Conservation (phyloP, 2,329 filamentous ascomycete genomes). For the Keithomyces neogunnii region DNA sequence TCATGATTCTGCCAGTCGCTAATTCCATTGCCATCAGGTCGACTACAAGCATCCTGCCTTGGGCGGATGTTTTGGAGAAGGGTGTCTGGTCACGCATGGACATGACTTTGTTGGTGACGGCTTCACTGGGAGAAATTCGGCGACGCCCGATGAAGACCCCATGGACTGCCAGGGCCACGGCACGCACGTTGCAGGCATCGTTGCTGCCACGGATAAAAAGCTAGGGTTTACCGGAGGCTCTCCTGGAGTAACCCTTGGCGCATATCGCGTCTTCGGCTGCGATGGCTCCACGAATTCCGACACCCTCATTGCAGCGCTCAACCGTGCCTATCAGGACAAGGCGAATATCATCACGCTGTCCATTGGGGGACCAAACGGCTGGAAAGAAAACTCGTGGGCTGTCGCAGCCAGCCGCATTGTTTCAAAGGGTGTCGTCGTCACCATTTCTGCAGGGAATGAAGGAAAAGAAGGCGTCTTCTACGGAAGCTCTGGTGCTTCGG, state of each 20-base stretch:
- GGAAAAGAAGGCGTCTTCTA: constrained; percentile 17
- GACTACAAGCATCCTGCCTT: constrained; percentile 57
- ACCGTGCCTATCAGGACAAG: constrained; percentile 45
- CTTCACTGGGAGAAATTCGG: constrained; percentile 31
- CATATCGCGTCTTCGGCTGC: constrained; percentile 6
- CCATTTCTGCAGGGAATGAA: constrained; percentile 15
- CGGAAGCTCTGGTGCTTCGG: neutral
- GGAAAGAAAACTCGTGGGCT: constrained; percentile 31
- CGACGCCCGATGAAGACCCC: constrained; percentile 40
- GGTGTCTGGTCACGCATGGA: constrained; percentile 49
- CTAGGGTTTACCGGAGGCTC: constrained; percentile 5
- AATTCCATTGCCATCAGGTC: constrained; percentile 27
- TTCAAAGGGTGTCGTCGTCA: constrained; percentile 15
- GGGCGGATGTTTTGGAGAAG: constrained; percentile 54
- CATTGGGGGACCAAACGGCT: constrained; percentile 12
- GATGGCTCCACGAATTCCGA: constrained; percentile 27
- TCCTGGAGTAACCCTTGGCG: constrained; percentile 3
- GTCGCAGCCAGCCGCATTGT: constrained; percentile 32
- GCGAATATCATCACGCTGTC: constrained; percentile 19
- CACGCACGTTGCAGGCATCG: constrained; percentile 15
- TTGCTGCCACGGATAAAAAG: constrained; percentile 13
- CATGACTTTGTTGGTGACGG: constrained; percentile 50
- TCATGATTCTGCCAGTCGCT: too few species aligned
- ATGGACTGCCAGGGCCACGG: constrained; percentile 42
- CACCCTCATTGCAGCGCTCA: constrained; percentile 44